These are phyloP conservation scores for Auricularia sp. DNA, from an alignment of 768 basidiomycete genomes.

Conservation along the genomic window DNA sequence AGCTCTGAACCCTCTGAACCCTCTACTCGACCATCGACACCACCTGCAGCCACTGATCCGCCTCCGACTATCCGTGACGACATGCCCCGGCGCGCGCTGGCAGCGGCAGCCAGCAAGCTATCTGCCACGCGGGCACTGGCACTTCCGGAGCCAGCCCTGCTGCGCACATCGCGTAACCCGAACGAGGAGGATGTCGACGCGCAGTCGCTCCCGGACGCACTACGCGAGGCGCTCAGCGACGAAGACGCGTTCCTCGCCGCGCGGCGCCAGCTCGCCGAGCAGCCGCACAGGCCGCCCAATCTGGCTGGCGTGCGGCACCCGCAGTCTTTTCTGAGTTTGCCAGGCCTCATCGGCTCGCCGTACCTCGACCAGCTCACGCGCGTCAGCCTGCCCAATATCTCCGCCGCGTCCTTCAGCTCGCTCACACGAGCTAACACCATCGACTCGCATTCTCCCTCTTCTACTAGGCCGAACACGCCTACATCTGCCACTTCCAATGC, in stretches of 20 bases:
- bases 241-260: neutral
- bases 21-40: neutral
- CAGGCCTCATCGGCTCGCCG: neutral
- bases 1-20: neutral
- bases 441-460: constrained; percentile 5
- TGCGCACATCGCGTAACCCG: neutral
- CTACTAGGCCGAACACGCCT: constrained; percentile 15
- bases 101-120: neutral
- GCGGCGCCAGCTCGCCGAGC: neutral
- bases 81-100: neutral
- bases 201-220: neutral
- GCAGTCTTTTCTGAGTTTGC: neutral
- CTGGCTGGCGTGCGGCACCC: neutral
- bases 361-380: neutral
- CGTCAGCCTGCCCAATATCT: neutral
- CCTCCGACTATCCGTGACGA: neutral
- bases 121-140: neutral
- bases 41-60: too few species aligned
- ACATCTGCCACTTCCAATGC: constrained; percentile 3
- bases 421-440: neutral
- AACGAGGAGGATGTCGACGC: neutral
- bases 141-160: neutral
- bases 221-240: neutral
- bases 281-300: neutral
- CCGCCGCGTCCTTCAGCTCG: neutral